phyloP scores from a whole-genome alignment of 148 eudicot genomes.

The Dianthus caryophyllus region DNA sequence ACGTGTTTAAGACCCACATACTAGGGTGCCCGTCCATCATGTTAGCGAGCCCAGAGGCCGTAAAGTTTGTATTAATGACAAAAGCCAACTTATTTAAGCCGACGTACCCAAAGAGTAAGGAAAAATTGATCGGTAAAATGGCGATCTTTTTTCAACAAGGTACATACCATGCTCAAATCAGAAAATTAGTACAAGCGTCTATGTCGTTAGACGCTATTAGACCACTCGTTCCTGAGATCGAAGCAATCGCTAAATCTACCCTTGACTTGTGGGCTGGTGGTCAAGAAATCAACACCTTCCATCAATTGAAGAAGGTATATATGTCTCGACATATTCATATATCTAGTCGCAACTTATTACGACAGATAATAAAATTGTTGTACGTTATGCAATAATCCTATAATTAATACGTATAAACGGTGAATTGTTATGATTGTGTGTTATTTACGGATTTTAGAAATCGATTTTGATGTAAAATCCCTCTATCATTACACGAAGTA shows the following conservation, averaged over 20 bases:
- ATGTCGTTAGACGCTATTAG: slow-evolving; percentile 30
- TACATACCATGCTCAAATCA: slow-evolving; percentile 43
- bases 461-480: too few relatives aligned
- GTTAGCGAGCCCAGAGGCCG: slow-evolving; percentile 75
- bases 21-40: slow-evolving; percentile 87
- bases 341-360: too few relatives aligned
- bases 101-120: slow-evolving; percentile 83
- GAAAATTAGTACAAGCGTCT: slow-evolving; percentile 50
- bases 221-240: slow-evolving; percentile 34
- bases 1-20: slow-evolving; percentile 77
- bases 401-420: too few relatives aligned
- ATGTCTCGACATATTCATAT: too few relatives aligned
- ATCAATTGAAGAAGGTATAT: slow-evolving; percentile 39
- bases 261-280: slow-evolving; percentile 36
- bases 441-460: too few relatives aligned
- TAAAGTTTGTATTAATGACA: slow-evolving; percentile 60
- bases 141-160: slow-evolving; percentile 89
- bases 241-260: slow-evolving; percentile 34
- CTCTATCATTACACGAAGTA: too few relatives aligned
- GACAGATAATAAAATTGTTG: too few relatives aligned
- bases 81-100: slow-evolving; percentile 79
- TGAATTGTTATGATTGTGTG: too few relatives aligned
- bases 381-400: too few relatives aligned
- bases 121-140: slow-evolving; percentile 59
- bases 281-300: slow-evolving; percentile 26